Evolutionary conservation across 2,329 filamentous ascomycete species (phyloP), one percentile per base, ranked within the genome.

Genomic region (Annulohypoxylon truncatum): DNA sequence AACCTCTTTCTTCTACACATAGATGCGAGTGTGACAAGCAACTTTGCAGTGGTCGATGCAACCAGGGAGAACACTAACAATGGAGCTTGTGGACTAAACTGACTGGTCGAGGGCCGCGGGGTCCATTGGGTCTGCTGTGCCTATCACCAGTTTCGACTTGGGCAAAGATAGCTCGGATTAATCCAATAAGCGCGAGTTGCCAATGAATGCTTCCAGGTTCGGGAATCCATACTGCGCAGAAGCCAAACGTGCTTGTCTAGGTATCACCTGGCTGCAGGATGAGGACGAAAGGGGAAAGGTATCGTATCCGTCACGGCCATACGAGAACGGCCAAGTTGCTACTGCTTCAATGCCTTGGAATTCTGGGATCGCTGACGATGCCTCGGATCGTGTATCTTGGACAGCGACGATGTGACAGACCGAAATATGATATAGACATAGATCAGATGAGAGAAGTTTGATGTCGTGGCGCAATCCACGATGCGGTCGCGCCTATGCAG

Each of bases 231-330:
- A n/a, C n/a, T n/a, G n/a, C n/a, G n/a, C n/a, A 61, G 47, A 59
- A 20, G 24, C 50, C 15, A 33, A 48, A 48, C 6, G 47, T 63
- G 57, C 63, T 52, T 61, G 51, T 58, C 70, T 70, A 59, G 69
- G 59, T 68, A 74, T 70, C 66, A 71, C 69, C 69, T 75, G 66
- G 72, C 72, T 72, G 72, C 71, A 67, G 67, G 71, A 42, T 58
- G 53, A 62, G 56, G 65, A 71, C 67, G 62, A 74, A 74, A 74
- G 53, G 61, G 71, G 72, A 70, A 74, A 70, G 64, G 70, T 46
- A 69, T 66, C 55, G 40, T 64, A 57, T 69, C 64, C 54, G 60
- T 66, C 47, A 61, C 60, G 44, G 59, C 69, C 67, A 66, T 70
- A 69, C 68, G 57, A 63, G 46, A 64, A 59, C 61, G 70, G 63